Evolutionary conservation across 2,329 filamentous ascomycete genomes (phyloP).

Genomic region (Trichoderma sp.): DNA sequence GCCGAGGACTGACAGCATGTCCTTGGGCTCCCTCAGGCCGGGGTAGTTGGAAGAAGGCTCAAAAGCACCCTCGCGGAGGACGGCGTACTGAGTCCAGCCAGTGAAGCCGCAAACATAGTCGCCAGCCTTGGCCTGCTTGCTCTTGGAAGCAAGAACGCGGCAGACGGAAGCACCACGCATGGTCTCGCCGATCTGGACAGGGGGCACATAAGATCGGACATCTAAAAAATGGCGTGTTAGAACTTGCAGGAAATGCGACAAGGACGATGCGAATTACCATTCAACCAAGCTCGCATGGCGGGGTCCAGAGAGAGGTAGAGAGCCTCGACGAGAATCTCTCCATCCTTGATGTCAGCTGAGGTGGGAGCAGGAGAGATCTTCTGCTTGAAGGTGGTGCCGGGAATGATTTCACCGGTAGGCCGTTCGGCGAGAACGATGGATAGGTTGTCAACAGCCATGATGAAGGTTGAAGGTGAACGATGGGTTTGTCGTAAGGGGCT

Average conservation of each 20-base stretch:
- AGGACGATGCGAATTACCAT: constrained; percentile 37
- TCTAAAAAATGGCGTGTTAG: constrained; percentile 31
- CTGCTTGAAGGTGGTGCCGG: constrained; percentile 61
- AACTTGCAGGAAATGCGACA: neutral
- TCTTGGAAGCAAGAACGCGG: constrained; percentile 61
- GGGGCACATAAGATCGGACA: constrained; percentile 60
- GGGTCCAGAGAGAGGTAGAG: constrained; percentile 70
- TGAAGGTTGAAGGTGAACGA: constrained; percentile 22
- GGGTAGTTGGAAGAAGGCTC: constrained; percentile 42
- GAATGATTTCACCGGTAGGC: constrained; percentile 58
- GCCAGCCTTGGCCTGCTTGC: constrained; percentile 52
- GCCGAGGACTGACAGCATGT: constrained; percentile 61
- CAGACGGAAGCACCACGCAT: constrained; percentile 65
- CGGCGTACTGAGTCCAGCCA: constrained; percentile 66
- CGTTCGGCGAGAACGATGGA: constrained; percentile 62
- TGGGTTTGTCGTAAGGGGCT: neutral
- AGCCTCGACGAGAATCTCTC: constrained; percentile 58
- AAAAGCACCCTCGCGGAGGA: constrained; percentile 53
- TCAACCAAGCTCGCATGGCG: constrained; percentile 73
- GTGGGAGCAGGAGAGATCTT: constrained; percentile 51
- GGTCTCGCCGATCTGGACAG: constrained; percentile 63
- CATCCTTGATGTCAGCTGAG: constrained; percentile 55
- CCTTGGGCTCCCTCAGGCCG: constrained; percentile 45
- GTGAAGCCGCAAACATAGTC: constrained; percentile 52
- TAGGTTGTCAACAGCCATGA: constrained; percentile 45